Evolutionary conservation across 1,284 basidiomycete species (phyloP).

Genomic region (Schizophyllum commune): DNA sequence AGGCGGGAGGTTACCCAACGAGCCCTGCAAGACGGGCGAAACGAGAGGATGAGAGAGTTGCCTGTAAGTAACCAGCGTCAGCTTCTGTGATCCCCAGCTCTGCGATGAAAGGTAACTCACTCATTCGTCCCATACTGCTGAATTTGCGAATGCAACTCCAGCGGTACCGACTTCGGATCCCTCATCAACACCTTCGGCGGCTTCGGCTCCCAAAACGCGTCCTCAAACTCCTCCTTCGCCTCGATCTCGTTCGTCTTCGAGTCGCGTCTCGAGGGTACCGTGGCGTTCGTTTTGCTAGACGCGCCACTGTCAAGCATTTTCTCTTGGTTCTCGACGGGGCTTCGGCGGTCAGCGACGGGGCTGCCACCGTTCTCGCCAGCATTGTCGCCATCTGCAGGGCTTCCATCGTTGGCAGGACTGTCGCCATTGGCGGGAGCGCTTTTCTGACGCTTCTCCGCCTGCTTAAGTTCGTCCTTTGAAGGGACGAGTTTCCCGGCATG

Average conservation of each 20-base stretch:
- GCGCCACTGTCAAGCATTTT: slow-evolving; percentile 24
- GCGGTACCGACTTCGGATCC: slow-evolving; percentile 33
- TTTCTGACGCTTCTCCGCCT: neutral
- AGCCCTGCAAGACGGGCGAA: slow-evolving; percentile 62
- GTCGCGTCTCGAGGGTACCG: neutral
- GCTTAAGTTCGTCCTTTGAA: slow-evolving; percentile 12
- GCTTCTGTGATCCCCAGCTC: no score
- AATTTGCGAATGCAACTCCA: slow-evolving; percentile 60
- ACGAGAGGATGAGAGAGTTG: slow-evolving; percentile 78
- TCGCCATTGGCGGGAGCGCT: neutral
- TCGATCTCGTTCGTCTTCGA: neutral
- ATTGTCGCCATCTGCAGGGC: neutral
- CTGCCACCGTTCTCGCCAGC: slow-evolving; percentile 16
- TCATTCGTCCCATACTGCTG: slow-evolving; percentile 80
- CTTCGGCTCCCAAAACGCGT: slow-evolving; percentile 44
- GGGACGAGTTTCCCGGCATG: slow-evolving; percentile 43
- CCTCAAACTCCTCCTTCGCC: slow-evolving; percentile 18
- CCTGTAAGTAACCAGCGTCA: no score
- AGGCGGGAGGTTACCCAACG: slow-evolving; percentile 78
- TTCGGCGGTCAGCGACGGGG: neutral
- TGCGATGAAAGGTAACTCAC: no score
- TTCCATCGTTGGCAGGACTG: neutral
- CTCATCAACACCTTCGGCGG: slow-evolving; percentile 55
- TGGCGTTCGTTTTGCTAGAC: neutral
- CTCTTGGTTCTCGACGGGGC: slow-evolving; percentile 12